A percentile compares a stretch with the other conserved stretches of the same genome.
phyloP scores from a whole-genome alignment of 2,329 filamentous ascomycete species.

The Hypoxylon sp. region DNA sequence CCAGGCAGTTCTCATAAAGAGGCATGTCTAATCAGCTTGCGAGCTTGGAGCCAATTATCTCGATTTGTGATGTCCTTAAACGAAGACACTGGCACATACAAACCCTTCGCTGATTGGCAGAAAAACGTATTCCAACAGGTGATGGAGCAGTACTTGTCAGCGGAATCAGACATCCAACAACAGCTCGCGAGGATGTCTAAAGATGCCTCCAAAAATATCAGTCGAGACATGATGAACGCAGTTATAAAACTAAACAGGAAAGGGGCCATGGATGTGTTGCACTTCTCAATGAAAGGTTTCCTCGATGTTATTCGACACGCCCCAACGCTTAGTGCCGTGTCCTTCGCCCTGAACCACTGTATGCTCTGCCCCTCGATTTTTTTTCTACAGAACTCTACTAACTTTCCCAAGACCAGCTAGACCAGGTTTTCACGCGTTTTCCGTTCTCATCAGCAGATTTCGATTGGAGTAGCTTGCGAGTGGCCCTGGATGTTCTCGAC shows the following conservation, averaged over 20 bases:
- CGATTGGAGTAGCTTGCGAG: constrained; percentile 64
- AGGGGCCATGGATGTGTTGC: constrained; percentile 67
- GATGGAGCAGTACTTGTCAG: constrained; percentile 70
- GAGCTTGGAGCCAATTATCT: constrained; percentile 74
- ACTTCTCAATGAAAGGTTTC: constrained; percentile 64
- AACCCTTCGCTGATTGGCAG: constrained; percentile 70
- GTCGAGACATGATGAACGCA: constrained; percentile 62
- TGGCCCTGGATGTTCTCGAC: constrained; percentile 63
- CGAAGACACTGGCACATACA: constrained; percentile 59
- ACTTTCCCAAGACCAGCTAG: constrained; percentile 60
- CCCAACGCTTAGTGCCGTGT: constrained; percentile 62
- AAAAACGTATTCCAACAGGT: constrained; percentile 70
- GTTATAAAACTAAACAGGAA: constrained; percentile 68
- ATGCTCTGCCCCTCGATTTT: constrained; percentile 31
- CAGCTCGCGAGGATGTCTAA: constrained; percentile 67
- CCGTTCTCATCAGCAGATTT: constrained; percentile 60
- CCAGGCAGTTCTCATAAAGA: constrained; percentile 75
- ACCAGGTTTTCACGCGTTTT: constrained; percentile 66
- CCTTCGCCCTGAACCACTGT: constrained; percentile 65
- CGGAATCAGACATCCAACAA: constrained; percentile 69
- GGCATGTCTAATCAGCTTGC: constrained; percentile 74
- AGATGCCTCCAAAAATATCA: constrained; percentile 56
- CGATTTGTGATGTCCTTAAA: constrained; percentile 68
- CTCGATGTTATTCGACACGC: constrained; percentile 66
- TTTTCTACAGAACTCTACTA: constrained; percentile 19